Percentiles rank a stretch among this genome's conserved stretches.
Conservation (phyloP, 805 yeast genomes). For the Metschnikowia amazonensis region DNA sequence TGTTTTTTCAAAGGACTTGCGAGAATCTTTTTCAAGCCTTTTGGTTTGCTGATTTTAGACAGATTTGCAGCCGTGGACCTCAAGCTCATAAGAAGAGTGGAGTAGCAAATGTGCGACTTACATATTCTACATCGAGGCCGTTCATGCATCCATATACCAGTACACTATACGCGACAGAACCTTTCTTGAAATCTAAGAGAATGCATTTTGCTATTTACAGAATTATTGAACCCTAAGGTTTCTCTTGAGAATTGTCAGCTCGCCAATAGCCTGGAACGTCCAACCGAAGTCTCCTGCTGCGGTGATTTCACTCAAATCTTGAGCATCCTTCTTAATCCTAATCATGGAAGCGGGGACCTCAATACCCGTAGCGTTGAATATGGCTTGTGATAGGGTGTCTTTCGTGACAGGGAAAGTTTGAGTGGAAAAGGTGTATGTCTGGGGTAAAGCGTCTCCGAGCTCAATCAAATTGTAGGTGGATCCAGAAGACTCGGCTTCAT, state of each 20-base stretch:
- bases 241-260: slow-evolving; percentile 18
- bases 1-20: slow-evolving; percentile 27
- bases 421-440: slow-evolving; percentile 19
- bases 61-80: slow-evolving; percentile 40
- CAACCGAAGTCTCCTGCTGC: slow-evolving; percentile 27
- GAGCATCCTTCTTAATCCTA: slow-evolving; percentile 14
- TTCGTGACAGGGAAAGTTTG: slow-evolving; percentile 27
- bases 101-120: slow-evolving; percentile 3
- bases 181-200: background rate
- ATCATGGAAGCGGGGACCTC: slow-evolving; percentile 27
- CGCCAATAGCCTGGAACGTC: slow-evolving; percentile 28
- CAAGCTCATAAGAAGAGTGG: slow-evolving; percentile 17
- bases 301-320: slow-evolving; percentile 18
- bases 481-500: slow-evolving; percentile 18
- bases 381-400: slow-evolving; percentile 21
- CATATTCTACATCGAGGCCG: background rate
- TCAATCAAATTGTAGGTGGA: slow-evolving; percentile 28
- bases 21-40: slow-evolving; percentile 20
- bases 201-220: slow-evolving; percentile 12
- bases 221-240: slow-evolving; percentile 17
- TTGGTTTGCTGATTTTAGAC: slow-evolving; percentile 26
- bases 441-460: slow-evolving; percentile 30
- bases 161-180: background rate
- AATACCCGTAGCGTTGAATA: slow-evolving; percentile 31
- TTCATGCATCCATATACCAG: background rate